Base-by-base conservation (phyloP, 768 basidiomycete species). In the Xerocomellus amylosporus region DNA sequence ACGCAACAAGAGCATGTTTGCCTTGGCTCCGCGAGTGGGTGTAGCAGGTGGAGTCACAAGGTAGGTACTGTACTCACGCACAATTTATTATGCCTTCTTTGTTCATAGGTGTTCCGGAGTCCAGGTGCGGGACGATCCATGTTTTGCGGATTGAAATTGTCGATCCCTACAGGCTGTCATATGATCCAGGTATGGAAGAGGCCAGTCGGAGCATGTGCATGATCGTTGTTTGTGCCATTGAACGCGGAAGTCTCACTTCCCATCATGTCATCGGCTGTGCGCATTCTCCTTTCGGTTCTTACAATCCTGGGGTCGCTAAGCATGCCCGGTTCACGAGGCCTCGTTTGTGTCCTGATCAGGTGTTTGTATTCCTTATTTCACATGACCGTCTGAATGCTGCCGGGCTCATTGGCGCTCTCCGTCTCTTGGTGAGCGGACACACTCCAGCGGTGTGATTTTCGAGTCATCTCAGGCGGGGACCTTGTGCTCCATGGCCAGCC, bases 191-290 rank as follows among this genome's bases (percentile, higher is more conserved):
- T 26, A 8, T 17, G 8, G 17, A 58, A 49, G 48, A 37, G 55
- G 28, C 36, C 51, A 42, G 17, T 36, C 49, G 54, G 51, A 46
- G n/a, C 55, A n/a, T n/a, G n/a, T n/a, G n/a, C n/a, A 50, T 55
- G 38, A 45, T 45, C 49, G 24, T 51, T 43, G 24, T 49, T 43
- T 47, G 48, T 38, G 17, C 37, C 36, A 34, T 36, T 40, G 37
- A 26, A 41, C 31, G 30, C 48, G 19, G 28, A 49, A 7, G 34
- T 46, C 46, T 44, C 45, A 43, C 37, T 39, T 40, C 40, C n/a
- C 47, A 41, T 52, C 55, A 48, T 62, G 53, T 60, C 53, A 46
- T 50, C 43, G 62, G 65, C 65, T 63, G 66, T 66, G 63, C 53
- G 44, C 54, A 40, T 63, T 56, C 63, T 65, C 56, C 63, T 55